These are phyloP conservation scores for Phialocephala sp. DNA, from an alignment of 2,329 filamentous ascomycete genomes.

Conservation along the genomic window DNA sequence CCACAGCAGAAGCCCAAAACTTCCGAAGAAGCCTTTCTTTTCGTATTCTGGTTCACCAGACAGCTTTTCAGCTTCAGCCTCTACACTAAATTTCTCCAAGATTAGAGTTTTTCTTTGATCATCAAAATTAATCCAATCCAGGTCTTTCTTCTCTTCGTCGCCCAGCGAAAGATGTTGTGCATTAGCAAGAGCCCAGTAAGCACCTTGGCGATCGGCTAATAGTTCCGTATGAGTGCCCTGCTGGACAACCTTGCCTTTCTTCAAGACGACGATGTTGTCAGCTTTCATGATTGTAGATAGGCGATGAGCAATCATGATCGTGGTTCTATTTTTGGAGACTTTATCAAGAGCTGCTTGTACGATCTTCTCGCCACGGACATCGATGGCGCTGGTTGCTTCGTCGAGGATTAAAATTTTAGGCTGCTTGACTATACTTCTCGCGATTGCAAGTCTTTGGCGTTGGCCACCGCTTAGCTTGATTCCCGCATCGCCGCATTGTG, in stretches of 20 bases:
- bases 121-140: conserved; percentile 20
- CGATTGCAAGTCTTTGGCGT: conserved; percentile 76
- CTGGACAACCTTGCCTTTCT: conserved; percentile 74
- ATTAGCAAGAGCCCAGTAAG: conserved; percentile 71
- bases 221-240: conserved; percentile 77
- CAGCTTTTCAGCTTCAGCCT: conserved; percentile 20
- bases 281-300: conserved; percentile 78
- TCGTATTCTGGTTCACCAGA: conserved; percentile 42
- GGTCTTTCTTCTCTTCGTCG: conserved; percentile 19
- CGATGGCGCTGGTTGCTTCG: conserved; percentile 62
- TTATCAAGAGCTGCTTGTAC: conserved; percentile 60
- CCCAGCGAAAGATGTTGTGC: conserved; percentile 53
- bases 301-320: conserved; percentile 67
- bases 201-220: conserved; percentile 59
- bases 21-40: conserved; percentile 48
- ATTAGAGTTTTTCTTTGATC: conserved; percentile 11
- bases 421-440: conserved; percentile 70
- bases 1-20: conserved; percentile 61
- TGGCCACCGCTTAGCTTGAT: conserved; percentile 82
- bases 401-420: conserved; percentile 73
- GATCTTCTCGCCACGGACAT: conserved; percentile 52
- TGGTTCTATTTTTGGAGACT: conserved; percentile 61
- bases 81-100: conserved; percentile 22
- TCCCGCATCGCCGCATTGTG: conserved; percentile 76
- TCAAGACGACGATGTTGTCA: conserved; percentile 78